Evolutionary conservation across 495 filamentous ascomycete genomes (phyloP), one percentile per base, ranked within the genome.

Genomic region (Penicillium taxi): DNA sequence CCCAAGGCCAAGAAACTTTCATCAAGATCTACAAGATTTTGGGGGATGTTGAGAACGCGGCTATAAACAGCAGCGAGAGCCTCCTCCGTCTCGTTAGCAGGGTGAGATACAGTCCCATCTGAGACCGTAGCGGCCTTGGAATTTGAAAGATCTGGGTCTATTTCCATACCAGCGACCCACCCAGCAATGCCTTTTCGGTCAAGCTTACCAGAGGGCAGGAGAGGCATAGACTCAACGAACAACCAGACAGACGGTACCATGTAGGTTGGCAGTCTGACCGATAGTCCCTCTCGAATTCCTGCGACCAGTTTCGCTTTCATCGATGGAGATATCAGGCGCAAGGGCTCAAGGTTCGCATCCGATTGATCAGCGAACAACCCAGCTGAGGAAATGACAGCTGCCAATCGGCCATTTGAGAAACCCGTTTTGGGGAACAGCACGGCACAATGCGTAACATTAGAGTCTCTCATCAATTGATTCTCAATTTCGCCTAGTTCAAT

Each of bases 401-500:
- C 59, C n/a, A 73, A 30, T 18, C 58, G 59, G 5, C 63, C 58
- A 26, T 59, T 53, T 8, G 58, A 58, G 13, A 62, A 59, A 0
- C 66, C 69, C 6, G 51, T 32, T 37, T 67, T 64, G 2, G 66
- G 61, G 33, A 73, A 50, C 2, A 65, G 67, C 42, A 63, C 53
- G 0, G 69, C 50, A 23, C 65, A 63, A 20, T 67, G 62, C 24
- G 67, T 61, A n/a, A 63, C 43, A 13, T 49, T 29, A 2, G 35
- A 16, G 16, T 63, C 50, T 9, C 45, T 44, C 29, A 42, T 54
- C 33, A 67, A 47, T 45, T 74, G 63, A 41, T 72, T 71, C 47
- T 84, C 80, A 29, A 84, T 74, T 43, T 84, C 80, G 2, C 70
- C 74, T 11, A 82, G 56, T 48, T 84, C 80, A 22, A 84, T 67